A percentile compares a stretch with the other conserved stretches of the same genome.
Conservation (phyloP, 306 rosid genomes). For the Phaseolus lunatus region DNA sequence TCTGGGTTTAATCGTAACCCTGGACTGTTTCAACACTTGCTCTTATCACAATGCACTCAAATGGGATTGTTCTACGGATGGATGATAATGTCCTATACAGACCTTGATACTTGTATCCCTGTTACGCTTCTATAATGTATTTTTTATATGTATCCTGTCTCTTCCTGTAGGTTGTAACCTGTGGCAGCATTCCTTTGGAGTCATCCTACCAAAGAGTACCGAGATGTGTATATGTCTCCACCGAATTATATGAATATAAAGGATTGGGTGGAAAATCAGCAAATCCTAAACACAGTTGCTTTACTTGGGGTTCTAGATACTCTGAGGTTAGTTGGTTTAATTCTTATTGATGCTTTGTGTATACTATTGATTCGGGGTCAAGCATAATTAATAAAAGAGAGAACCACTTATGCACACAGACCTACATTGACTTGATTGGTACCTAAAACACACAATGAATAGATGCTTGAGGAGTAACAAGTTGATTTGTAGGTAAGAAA, state of each 20-base stretch:
- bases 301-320: slow-evolving; percentile 83
- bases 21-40: neutral
- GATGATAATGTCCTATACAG: slow-evolving; percentile 10
- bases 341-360: slow-evolving; percentile 29
- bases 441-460: slow-evolving; percentile 5
- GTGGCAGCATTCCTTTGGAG: slow-evolving; percentile 98
- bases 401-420: neutral
- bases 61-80: slow-evolving; percentile 2
- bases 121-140: neutral
- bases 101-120: neutral
- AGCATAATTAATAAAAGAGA: neutral
- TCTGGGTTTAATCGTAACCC: neutral
- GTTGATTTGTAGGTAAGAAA: slow-evolving; percentile 7
- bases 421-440: neutral
- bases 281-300: slow-evolving; percentile 73
- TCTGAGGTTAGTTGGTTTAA: slow-evolving; percentile 75
- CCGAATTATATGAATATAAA: slow-evolving; percentile 83
- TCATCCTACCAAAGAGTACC: slow-evolving; percentile 87
- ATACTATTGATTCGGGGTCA: neutral
- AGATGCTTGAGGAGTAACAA: slow-evolving; percentile 14
- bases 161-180: slow-evolving; percentile 88
- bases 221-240: slow-evolving; percentile 87
- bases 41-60: slow-evolving; percentile 4
- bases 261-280: slow-evolving; percentile 87
- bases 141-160: slow-evolving; percentile 28